These are phyloP conservation scores for Fusarium sp. DNA, from an alignment of 2,329 filamentous ascomycete species.

Conservation along the genomic window DNA sequence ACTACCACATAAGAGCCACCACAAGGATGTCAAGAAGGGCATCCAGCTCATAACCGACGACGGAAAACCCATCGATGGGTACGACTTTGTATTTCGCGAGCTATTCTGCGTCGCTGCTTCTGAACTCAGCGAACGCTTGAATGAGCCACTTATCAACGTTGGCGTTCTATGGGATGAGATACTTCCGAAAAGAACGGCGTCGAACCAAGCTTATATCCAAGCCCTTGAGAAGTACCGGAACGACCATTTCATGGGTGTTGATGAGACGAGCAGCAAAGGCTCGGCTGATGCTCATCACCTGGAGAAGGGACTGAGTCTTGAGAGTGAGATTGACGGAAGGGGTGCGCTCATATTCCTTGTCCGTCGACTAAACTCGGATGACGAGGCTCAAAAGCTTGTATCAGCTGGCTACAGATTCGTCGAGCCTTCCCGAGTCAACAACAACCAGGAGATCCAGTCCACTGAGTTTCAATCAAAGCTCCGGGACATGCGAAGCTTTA, in stretches of 20 bases:
- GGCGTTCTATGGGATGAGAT: constrained; percentile 83
- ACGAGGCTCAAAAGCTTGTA: constrained; percentile 72
- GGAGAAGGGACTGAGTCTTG: constrained; percentile 53
- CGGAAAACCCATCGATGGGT: constrained; percentile 71
- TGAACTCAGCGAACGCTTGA: constrained; percentile 74
- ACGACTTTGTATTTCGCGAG: constrained; percentile 81
- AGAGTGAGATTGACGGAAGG: constrained; percentile 63
- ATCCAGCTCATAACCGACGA: constrained; percentile 63
- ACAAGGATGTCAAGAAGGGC: constrained; percentile 25
- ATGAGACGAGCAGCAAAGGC: constrained; percentile 18
- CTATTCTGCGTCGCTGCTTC: constrained; percentile 83
- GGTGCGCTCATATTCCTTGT: constrained; percentile 86
- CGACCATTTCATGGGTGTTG: neutral
- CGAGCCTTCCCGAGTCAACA: constrained; percentile 72
- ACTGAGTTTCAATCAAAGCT: constrained; percentile 71
- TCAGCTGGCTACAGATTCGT: constrained; percentile 82
- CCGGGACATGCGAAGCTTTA: constrained; percentile 70
- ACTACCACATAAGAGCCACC: constrained; percentile 49
- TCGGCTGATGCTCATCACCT: constrained; percentile 44
- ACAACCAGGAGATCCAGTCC: constrained; percentile 78
- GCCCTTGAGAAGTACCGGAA: constrained; percentile 19
- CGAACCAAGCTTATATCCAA: constrained; percentile 31
- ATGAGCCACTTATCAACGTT: constrained; percentile 69
- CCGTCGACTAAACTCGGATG: constrained; percentile 65
- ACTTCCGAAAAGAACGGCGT: constrained; percentile 67